These are phyloP conservation scores for Calcarisporium arbuscula DNA, from an alignment of 2,329 filamentous ascomycete species.

Conservation along the genomic window DNA sequence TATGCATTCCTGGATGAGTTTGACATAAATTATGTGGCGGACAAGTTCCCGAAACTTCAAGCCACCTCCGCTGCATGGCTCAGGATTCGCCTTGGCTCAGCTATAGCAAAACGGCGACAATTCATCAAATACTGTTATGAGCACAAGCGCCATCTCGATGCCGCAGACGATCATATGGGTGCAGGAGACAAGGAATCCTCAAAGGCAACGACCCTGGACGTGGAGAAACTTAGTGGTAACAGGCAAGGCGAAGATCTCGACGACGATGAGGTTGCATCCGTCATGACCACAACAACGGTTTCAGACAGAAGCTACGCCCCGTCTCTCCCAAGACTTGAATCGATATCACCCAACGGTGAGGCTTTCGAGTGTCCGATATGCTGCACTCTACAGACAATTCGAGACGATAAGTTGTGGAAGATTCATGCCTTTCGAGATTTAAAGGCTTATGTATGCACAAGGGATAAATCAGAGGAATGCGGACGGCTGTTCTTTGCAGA, in stretches of 20 bases:
- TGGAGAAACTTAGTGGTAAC: background rate
- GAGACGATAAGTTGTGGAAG: constrained; percentile 8
- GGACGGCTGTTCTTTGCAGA: too few species aligned
- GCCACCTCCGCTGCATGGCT: background rate
- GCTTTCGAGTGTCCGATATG: constrained; percentile 12
- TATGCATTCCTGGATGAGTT: background rate
- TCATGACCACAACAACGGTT: constrained; percentile 1
- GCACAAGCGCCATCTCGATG: constrained; percentile 3
- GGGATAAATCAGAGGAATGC: too few species aligned
- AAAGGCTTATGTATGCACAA: constrained; percentile 6
- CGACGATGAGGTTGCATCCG: constrained; percentile 2
- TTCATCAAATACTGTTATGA: constrained; percentile 9
- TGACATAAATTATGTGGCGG: constrained; percentile 7
- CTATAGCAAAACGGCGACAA: constrained; percentile 10
- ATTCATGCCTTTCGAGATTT: constrained; percentile 8
- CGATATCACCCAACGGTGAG: constrained; percentile 1
- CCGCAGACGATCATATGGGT: background rate
- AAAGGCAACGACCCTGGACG: background rate
- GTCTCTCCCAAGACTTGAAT: constrained; percentile 1
- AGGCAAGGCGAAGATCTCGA: constrained; percentile 1
- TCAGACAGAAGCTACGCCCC: background rate
- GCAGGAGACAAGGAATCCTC: background rate
- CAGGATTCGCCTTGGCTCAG: constrained; percentile 4
- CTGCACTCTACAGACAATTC: constrained; percentile 9
- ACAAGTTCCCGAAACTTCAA: constrained; percentile 5